phyloP scores from a whole-genome alignment of 2,329 filamentous ascomycete genomes.

The Escovopsis sp. region DNA sequence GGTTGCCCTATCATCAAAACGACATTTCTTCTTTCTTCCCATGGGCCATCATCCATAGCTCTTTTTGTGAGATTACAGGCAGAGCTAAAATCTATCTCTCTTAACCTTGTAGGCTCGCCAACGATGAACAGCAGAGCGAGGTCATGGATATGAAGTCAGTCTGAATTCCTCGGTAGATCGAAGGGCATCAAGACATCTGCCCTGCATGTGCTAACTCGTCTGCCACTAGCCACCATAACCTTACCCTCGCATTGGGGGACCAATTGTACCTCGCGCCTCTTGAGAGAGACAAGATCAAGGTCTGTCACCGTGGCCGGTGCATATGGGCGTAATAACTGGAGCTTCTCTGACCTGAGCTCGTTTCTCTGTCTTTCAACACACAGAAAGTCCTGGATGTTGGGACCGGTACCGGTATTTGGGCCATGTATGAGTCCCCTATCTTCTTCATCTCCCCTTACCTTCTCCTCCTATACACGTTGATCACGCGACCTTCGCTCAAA shows the following conservation, averaged over 20 bases:
- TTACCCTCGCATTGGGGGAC: slow-evolving; percentile 13
- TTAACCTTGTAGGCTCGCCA: slow-evolving; percentile 3
- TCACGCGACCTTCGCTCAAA: too few species aligned
- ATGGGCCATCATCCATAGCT: too few species aligned
- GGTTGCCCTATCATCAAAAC: not conserved
- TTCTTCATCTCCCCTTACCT: slow-evolving; percentile 13
- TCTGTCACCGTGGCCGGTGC: not conserved
- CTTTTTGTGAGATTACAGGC: too few species aligned
- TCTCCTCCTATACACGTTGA: too few species aligned
- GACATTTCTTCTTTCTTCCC: not conserved
- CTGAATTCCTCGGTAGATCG: not conserved
- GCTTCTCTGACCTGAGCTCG: too few species aligned
- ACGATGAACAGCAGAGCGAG: slow-evolving; percentile 11
- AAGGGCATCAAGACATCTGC: not conserved
- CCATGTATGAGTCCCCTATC: slow-evolving; percentile 5
- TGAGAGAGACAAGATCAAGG: slow-evolving; percentile 2
- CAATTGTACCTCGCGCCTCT: slow-evolving; percentile 12
- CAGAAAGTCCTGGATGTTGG: slow-evolving; percentile 16
- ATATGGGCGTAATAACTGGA: too few species aligned
- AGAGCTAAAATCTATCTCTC: too few species aligned
- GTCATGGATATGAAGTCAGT: slow-evolving; percentile 7
- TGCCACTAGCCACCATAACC: slow-evolving; percentile 7
- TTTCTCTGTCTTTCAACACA: slow-evolving; percentile 1
- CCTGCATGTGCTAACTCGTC: not conserved
- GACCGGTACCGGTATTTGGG: slow-evolving; percentile 10